Conservation (phyloP, 2,329 filamentous ascomycete genomes). For the Calonectria crousiana region DNA sequence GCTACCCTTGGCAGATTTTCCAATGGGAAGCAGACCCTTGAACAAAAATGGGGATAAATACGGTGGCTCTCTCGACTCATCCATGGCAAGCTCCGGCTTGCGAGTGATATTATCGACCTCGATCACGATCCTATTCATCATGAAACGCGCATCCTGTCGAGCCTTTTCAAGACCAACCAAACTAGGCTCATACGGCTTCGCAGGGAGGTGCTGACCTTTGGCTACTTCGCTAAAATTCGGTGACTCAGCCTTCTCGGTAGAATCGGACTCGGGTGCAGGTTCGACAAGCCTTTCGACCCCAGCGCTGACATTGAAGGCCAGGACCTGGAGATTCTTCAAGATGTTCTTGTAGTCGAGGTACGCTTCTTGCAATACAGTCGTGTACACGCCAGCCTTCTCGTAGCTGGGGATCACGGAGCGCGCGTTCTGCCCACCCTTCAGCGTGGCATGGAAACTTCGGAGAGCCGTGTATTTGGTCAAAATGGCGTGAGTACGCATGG, state of each 20-base stretch:
- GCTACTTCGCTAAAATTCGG: not conserved
- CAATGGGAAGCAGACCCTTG: slow-evolving; percentile 10
- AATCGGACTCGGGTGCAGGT: not conserved
- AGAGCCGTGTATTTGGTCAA: slow-evolving; percentile 27
- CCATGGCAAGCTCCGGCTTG: slow-evolving; percentile 1
- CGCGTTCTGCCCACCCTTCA: not conserved
- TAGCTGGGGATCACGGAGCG: not conserved
- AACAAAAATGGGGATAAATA: slow-evolving; percentile 16
- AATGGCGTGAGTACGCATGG: slow-evolving; percentile 23
- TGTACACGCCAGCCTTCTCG: slow-evolving; percentile 16
- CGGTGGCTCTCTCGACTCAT: not conserved
- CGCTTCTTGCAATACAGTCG: slow-evolving; percentile 9
- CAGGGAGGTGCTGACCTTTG: not conserved
- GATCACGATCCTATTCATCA: slow-evolving; percentile 17
- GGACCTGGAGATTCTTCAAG: slow-evolving; percentile 9
- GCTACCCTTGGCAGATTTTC: not conserved
- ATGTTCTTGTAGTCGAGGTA: slow-evolving; percentile 26
- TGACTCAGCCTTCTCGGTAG: not conserved
- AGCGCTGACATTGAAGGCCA: slow-evolving; percentile 12
- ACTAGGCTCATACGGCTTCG: not conserved
- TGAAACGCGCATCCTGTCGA: not conserved
- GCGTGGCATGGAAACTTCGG: not conserved
- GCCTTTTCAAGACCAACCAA: not conserved
- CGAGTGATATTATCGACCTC: slow-evolving; percentile 21
- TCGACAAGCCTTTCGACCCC: not conserved